phyloP scores from a whole-genome alignment of 148 eudicot genomes.

The Arbutus unedo region DNA sequence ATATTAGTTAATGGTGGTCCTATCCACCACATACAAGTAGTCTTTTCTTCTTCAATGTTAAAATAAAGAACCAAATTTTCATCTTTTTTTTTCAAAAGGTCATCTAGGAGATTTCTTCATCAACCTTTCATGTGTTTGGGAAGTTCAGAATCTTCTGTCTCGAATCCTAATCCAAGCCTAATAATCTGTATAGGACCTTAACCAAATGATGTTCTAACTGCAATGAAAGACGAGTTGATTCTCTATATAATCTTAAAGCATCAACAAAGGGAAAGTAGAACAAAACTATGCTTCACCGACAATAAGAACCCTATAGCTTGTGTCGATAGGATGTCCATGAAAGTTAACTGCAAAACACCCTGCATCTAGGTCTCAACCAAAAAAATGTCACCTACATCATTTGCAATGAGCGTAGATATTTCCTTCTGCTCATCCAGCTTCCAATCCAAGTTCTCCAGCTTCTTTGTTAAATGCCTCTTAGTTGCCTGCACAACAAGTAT shows the following conservation, averaged over 20 bases:
- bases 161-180: not conserved
- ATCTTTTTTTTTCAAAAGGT: not conserved
- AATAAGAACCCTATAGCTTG: not conserved
- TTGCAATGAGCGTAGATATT: conserved; percentile 55
- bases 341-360: not conserved
- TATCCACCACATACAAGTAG: not conserved
- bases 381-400: conserved; percentile 47
- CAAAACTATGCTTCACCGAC: not conserved
- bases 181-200: not conserved
- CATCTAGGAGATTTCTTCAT: not conserved
- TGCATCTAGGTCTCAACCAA: conserved; percentile 4
- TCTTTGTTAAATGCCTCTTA: conserved; percentile 64
- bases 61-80: not conserved
- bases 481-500: conserved; percentile 49
- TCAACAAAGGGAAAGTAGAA: not conserved
- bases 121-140: not conserved
- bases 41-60: not conserved
- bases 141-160: not conserved
- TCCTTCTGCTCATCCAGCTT: conserved; percentile 90
- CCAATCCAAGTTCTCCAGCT: conserved; percentile 87
- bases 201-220: not conserved
- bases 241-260: conserved; percentile 2
- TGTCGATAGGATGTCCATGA: not conserved
- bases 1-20: not conserved
- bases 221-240: not conserved